phyloP scores from a whole-genome alignment of 768 basidiomycete species.

The Gloeostereum incarnatum region DNA sequence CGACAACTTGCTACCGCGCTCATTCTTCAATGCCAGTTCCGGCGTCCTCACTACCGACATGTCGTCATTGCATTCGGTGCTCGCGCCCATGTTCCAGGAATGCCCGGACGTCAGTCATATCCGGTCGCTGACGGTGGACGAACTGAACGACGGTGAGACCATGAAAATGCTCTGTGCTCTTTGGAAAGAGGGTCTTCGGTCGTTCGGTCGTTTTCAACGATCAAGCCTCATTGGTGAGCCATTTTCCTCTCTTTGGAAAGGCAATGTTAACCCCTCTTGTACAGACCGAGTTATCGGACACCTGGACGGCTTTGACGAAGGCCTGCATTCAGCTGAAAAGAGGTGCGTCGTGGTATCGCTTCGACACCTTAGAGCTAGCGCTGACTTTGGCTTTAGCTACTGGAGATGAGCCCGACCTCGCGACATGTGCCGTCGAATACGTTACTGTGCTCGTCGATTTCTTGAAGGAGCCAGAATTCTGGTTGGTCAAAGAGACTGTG shows the following conservation, averaged over 20 bases:
- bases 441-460: no score
- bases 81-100: conserved; percentile 41
- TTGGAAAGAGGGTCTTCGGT: conserved; percentile 40
- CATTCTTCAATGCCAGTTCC: conserved; percentile 47
- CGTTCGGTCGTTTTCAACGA: no score
- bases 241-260: no score
- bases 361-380: no score
- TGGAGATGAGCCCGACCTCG: no score
- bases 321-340: conserved; percentile 1
- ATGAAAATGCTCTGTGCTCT: conserved; percentile 41
- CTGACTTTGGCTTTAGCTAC: no score
- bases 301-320: conserved; percentile 6
- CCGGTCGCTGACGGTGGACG: conserved; percentile 45
- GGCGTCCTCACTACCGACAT: conserved; percentile 49
- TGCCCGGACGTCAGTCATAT: conserved; percentile 46
- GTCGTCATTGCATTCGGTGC: conserved; percentile 36
- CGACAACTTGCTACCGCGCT: conserved; percentile 38
- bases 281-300: conserved; percentile 3
- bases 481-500: no score
- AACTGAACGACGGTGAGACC: conserved; percentile 43
- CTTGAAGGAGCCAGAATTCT: no score
- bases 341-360: conserved; percentile 1
- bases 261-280: not conserved
- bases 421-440: no score
- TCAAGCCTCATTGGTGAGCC: no score